These are phyloP conservation scores for Russula emetica DNA, from an alignment of 768 basidiomycete species.

Conservation along the genomic window DNA sequence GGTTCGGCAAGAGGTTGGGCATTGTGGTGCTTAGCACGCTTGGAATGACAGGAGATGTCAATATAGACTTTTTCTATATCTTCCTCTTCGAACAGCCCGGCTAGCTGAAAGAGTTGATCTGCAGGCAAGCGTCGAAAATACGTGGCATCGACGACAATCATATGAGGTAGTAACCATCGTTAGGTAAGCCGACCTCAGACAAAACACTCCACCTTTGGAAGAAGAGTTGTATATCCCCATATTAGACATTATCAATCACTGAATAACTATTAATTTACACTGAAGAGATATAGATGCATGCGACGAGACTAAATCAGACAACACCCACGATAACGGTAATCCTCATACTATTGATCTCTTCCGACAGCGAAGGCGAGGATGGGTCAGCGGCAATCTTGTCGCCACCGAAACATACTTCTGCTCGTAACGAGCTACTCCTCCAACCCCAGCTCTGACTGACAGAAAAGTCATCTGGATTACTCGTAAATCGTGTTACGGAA, in stretches of 20 bases:
- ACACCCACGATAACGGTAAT: slow-evolving; percentile 78
- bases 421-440: slow-evolving; percentile 60
- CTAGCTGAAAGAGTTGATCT: not conserved
- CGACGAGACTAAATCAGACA: slow-evolving; percentile 40
- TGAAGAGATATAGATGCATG: not conserved
- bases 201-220: not conserved
- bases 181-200: slow-evolving; percentile 7
- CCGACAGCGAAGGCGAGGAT: slow-evolving; percentile 6
- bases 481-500: slow-evolving; percentile 77
- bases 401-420: slow-evolving; percentile 43
- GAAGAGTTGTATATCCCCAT: not conserved
- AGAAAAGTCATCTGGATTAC: slow-evolving; percentile 79
- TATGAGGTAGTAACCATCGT: not conserved
- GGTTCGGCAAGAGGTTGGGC: slow-evolving; percentile 22
- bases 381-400: slow-evolving; percentile 24
- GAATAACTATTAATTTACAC: not conserved
- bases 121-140: slow-evolving; percentile 6
- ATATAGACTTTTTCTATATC: not conserved
- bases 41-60: not conserved
- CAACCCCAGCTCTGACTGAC: slow-evolving; percentile 92
- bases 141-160: slow-evolving; percentile 7
- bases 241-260: not conserved
- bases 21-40: not conserved
- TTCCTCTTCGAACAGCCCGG: slow-evolving; percentile 2
- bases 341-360: slow-evolving; percentile 59